Evolutionary conservation across 768 basidiomycete species (phyloP).

Genomic region (Serendipita sp.): DNA sequence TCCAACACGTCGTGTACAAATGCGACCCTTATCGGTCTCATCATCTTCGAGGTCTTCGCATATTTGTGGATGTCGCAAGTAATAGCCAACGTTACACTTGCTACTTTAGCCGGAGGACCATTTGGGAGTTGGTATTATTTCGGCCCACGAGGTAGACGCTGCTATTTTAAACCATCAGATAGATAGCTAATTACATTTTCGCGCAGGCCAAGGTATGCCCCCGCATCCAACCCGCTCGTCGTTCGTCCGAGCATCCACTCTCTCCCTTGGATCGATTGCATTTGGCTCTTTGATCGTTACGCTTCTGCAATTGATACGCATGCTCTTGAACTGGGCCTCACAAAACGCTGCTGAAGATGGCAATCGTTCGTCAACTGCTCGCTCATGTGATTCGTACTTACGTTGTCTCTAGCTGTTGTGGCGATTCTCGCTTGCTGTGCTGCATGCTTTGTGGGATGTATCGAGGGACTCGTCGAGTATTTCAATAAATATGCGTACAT

Average conservation of each 20-base stretch:
- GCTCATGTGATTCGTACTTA: background rate
- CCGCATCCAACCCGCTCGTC: constrained; percentile 47
- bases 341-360: constrained; percentile 48
- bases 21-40: constrained; percentile 58
- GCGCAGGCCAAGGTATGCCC: constrained; percentile 31
- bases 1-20: constrained; percentile 43
- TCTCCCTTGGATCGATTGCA: constrained; percentile 70
- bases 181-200: background rate
- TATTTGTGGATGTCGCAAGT: constrained; percentile 79
- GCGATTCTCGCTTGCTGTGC: constrained; percentile 66
- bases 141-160: constrained; percentile 46
- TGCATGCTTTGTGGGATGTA: constrained; percentile 56
- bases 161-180: too few relatives aligned
- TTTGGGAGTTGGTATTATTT: constrained; percentile 78
- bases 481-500: constrained; percentile 80
- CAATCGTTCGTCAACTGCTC: constrained; percentile 33
- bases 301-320: constrained; percentile 48
- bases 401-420: constrained; percentile 38
- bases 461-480: constrained; percentile 54
- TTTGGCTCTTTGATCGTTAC: constrained; percentile 78
- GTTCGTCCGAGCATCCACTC: constrained; percentile 57
- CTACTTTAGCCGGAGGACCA: constrained; percentile 67
- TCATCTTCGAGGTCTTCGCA: constrained; percentile 67
- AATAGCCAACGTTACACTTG: constrained; percentile 58
- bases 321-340: constrained; percentile 42